Conservation (phyloP, 129 eudicot genomes). For the Gnaphalium uliginosum region DNA sequence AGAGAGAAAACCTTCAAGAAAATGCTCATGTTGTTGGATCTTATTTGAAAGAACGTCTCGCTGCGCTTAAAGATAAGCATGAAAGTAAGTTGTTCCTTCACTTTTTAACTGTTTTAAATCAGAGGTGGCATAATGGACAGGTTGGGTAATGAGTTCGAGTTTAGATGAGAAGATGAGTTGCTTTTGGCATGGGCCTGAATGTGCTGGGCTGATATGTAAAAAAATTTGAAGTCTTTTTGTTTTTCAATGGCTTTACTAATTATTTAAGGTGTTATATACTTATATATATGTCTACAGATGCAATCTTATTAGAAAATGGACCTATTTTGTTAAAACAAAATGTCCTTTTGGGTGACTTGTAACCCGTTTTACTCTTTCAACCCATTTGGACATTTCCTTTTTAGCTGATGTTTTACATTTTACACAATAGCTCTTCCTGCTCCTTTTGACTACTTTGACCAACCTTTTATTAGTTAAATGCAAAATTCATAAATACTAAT, state of each 20-base stretch:
- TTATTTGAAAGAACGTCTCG: constrained; percentile 55
- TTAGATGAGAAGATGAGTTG: not conserved
- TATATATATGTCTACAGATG: no score
- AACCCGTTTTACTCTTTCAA: no score
- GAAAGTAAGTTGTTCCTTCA: constrained; percentile 39
- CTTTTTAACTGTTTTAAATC: not conserved
- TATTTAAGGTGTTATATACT: no score
- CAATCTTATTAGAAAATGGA: no score
- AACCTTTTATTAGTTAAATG: no score
- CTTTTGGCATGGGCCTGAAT: not conserved
- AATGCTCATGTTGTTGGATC: constrained; percentile 63
- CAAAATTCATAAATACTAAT: not conserved
- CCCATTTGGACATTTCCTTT: no score
- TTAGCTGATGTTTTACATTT: no score
- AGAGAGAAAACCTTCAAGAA: constrained; percentile 70
- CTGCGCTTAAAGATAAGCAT: constrained; percentile 54
- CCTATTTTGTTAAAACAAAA: no score
- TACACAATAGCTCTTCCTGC: no score
- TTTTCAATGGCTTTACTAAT: no score
- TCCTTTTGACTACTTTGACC: no score
- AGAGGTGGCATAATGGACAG: not conserved
- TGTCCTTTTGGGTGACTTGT: no score
- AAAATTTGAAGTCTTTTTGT: not conserved
- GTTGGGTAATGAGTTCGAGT: not conserved
- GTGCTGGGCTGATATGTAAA: not conserved